Evolutionary conservation across 2,329 filamentous ascomycete genomes (phyloP), one percentile per base, ranked within the genome.

Genomic region (Beauveria varroae): DNA sequence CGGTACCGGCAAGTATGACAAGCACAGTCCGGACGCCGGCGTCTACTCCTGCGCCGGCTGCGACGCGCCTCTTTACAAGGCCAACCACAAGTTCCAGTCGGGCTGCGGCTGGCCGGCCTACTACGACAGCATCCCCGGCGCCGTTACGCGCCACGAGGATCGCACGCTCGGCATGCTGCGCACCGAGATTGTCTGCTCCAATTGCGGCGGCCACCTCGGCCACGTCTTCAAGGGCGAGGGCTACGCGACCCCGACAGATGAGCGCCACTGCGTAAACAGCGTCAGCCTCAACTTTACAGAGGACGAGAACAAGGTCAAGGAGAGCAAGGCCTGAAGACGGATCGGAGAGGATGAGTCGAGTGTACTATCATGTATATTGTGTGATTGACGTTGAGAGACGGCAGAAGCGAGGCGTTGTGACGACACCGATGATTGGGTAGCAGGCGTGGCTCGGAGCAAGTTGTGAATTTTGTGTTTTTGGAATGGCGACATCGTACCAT

Each of bases 31-130:
- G 1, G 75, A 81, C 0, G 71, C 82, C 5, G 96, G 95, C 62
- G 84, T 91, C 60, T 99, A 98, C 78, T 86, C 82, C 51, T 99
- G 95, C 76, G 90, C 90, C 20, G 95, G 85, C 57, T 99, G 95
- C 80, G 75, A 87, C 30, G 84, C 92, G 8, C 93, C 95, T 5
- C 85, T 99, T 20, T 99, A 99, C 84, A 93, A 87, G 74, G 93
- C 95, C 30, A 83, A 83, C 65, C 93, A 96, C 77, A 99, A 99
- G 75, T 99, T 99, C 83, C 90, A 90, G 75, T 96, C 90, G 20
- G 91, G 92, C 47, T 99, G 95, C 75, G 95, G 95, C 64, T 99
- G 95, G 95, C 95, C 95, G 0, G 95, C 95, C 14, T 99, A 98
- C 77, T 99, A 93, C 73, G 95, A 99, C 75, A 93, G 89, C 66